Evolutionary conservation across 148 eudicot genomes (phyloP), one percentile per base, ranked within the genome.

Genomic region (Diospyros kaki): DNA sequence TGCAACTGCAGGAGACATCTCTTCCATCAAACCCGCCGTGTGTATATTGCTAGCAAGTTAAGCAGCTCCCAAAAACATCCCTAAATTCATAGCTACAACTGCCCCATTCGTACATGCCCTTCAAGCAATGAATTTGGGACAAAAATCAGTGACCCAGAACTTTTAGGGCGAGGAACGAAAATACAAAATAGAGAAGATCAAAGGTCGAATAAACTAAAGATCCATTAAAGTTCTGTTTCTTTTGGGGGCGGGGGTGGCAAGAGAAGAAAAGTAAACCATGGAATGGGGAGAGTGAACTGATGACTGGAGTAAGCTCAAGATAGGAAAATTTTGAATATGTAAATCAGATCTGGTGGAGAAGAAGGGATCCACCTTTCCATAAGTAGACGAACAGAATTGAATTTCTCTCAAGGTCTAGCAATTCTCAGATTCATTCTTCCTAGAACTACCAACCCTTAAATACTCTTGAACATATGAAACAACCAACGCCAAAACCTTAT

Each of bases 1-100:
- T 5, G 79, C 79, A 48, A 81, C 79, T 39, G 83, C 84, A 1
- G 83, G 85, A 62, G 85, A 75, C 48, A 87, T 73, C 76, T 84
- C 87, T 69, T 84, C 89, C 87, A 87, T 84, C 73, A 78, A 43
- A 5, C 71, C 28, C 67, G 52, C 75, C 4, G 17, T 15, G 4
- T 10, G 56, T 58, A 9, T 50, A 41, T 40, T 64, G 69, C 58
- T 52, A 74, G 63, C 68, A 74, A 48, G 13, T 17, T 11, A 73
- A 73, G 45, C 8, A 52, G 38, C 9, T 28, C 46, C 41, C 40
- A 38, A 46, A 5, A 40, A 10, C 28, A 40, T 65, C 63, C 41
- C 41, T 51, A 42, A 53, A 58, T 72, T 51, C 68, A 9, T 1
- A 42, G 28, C 12, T 50, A 58, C n/a, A 56, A 64, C 15, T 50